Evolutionary conservation across 2,329 filamentous ascomycete genomes (phyloP).

Genomic region (Penicillium occitanis): DNA sequence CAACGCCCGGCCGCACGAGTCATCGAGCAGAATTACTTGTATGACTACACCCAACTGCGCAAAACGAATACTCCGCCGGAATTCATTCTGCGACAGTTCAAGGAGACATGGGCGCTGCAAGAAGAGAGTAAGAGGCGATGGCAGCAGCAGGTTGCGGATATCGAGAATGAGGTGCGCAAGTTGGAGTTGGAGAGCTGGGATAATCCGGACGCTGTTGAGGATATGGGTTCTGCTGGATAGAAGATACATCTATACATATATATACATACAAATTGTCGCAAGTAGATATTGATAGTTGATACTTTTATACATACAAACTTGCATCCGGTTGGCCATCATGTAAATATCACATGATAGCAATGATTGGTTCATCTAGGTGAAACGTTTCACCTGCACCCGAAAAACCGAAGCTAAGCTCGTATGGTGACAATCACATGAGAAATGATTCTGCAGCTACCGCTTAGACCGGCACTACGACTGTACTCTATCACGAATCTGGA

Average conservation of each 20-base stretch:
- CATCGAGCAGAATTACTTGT: constrained; percentile 75
- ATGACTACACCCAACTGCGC: constrained; percentile 64
- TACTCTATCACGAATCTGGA: neutral
- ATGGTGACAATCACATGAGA: constrained; percentile 8
- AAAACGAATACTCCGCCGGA: constrained; percentile 56
- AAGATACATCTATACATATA: neutral
- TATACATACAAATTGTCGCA: neutral
- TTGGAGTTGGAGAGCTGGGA: constrained; percentile 77
- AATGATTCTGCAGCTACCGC: constrained; percentile 2
- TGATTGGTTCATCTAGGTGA: constrained; percentile 2
- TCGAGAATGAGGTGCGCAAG: constrained; percentile 58
- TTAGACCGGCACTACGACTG: neutral
- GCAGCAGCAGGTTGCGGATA: constrained; percentile 53
- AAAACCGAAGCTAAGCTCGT: neutral
- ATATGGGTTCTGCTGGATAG: constrained; percentile 51
- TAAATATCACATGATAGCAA: neutral
- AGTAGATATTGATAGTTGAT: neutral
- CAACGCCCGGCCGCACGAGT: constrained; percentile 71
- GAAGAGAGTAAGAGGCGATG: constrained; percentile 58
- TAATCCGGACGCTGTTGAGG: constrained; percentile 67
- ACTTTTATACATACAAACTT: neutral
- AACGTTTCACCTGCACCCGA: neutral
- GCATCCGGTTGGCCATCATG: neutral
- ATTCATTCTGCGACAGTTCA: constrained; percentile 64
- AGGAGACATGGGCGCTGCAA: constrained; percentile 61